Evolutionary conservation across 1,284 basidiomycete species (phyloP).

Genomic region (Ganoderma leucocontextum): DNA sequence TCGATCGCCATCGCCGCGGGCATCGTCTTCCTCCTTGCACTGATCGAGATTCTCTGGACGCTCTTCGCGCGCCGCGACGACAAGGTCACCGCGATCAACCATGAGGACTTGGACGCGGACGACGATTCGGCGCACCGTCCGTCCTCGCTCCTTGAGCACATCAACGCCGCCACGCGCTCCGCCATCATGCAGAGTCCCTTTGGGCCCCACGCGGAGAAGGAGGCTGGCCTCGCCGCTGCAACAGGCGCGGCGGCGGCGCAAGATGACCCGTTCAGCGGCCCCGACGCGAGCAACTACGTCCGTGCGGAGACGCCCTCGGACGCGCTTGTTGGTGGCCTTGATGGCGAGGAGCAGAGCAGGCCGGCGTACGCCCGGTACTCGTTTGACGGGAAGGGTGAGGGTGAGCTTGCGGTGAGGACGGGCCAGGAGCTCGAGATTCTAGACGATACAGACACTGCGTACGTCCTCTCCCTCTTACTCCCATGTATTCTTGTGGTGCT

Average conservation of each 20-base stretch:
- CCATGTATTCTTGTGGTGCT: neutral
- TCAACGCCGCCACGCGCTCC: constrained; percentile 85
- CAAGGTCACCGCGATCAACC: constrained; percentile 65
- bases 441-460: constrained; percentile 83
- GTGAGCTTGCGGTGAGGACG: constrained; percentile 73
- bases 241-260: constrained; percentile 42
- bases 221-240: constrained; percentile 48
- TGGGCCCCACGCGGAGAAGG: constrained; percentile 58
- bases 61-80: constrained; percentile 84
- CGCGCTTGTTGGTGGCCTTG: constrained; percentile 65
- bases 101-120: constrained; percentile 71
- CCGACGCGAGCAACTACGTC: constrained; percentile 77
- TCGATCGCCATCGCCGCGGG: constrained; percentile 97
- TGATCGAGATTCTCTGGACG: constrained; percentile 91
- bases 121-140: constrained; percentile 80
- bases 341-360: constrained; percentile 71
- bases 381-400: constrained; percentile 80
- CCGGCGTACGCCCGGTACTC: constrained; percentile 83
- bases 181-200: constrained; percentile 73
- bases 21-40: constrained; percentile 90
- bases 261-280: constrained; percentile 64
- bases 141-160: constrained; percentile 84
- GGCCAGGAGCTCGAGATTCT: constrained; percentile 81
- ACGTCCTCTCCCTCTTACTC: constrained; percentile 45
- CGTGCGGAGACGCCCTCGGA: constrained; percentile 83